phyloP scores from a whole-genome alignment of 1,139 yeast species.

The Taphrina communis region DNA sequence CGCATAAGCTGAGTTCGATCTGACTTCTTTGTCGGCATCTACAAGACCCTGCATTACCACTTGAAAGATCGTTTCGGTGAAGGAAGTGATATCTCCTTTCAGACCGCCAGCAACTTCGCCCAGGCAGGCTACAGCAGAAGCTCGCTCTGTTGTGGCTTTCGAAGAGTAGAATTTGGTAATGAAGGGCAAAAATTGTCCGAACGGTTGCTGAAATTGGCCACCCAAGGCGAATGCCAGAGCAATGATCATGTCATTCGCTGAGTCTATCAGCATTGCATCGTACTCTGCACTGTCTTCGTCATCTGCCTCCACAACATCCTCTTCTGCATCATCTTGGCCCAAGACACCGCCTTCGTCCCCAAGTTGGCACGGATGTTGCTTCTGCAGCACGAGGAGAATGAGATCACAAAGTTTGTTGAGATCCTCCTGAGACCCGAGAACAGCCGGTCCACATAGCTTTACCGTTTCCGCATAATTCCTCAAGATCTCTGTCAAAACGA shows the following conservation, averaged over 20 bases:
- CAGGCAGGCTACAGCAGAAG: conserved; percentile 82
- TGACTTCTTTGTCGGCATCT: conserved; percentile 85
- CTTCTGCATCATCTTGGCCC: conserved; percentile 55
- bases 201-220: conserved; percentile 66
- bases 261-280: conserved; percentile 82
- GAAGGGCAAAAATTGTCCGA: conserved; percentile 72
- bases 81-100: conserved; percentile 67
- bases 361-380: conserved; percentile 81
- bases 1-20: conserved; percentile 96
- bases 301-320: conserved; percentile 58
- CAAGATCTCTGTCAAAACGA: conserved; percentile 70
- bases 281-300: conserved; percentile 67
- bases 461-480: conserved; percentile 76
- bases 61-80: conserved; percentile 69
- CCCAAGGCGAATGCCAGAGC: conserved; percentile 76
- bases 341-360: conserved; percentile 62
- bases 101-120: conserved; percentile 87
- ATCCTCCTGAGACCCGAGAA: conserved; percentile 60
- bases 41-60: conserved; percentile 70
- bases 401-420: conserved; percentile 60
- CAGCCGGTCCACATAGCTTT: conserved; percentile 71
- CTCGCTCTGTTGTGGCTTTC: conserved; percentile 75
- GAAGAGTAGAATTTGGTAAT: conserved; percentile 63
- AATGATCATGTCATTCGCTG: conserved; percentile 83
- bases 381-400: conserved; percentile 72